A percentile compares a stretch with the other conserved stretches of the same genome.
Conservation (phyloP, 2,329 filamentous ascomycete genomes). For the Pseudogymnoascus sp. region DNA sequence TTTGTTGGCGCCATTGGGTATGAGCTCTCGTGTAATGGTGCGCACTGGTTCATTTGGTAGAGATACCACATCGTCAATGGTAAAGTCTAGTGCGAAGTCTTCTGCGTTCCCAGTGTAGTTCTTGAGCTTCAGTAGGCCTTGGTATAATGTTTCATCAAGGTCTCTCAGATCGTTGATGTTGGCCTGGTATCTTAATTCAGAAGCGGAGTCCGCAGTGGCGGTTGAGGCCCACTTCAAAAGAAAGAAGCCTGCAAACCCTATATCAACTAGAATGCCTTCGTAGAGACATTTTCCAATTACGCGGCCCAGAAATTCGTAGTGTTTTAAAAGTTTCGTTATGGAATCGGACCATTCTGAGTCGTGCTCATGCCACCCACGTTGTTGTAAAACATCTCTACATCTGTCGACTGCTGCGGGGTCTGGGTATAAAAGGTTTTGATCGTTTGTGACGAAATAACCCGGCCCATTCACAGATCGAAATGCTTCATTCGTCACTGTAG, state of each 20-base stretch:
- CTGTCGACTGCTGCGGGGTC: constrained; percentile 74
- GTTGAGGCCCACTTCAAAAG: constrained; percentile 88
- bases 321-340: constrained; percentile 55
- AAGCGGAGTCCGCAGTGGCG: constrained; percentile 54
- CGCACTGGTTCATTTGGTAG: constrained; percentile 40
- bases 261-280: constrained; percentile 89
- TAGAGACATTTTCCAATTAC: constrained; percentile 96
- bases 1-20: constrained; percentile 66
- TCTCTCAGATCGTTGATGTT: constrained; percentile 91
- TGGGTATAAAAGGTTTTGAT: constrained; percentile 79
- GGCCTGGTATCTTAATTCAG: constrained; percentile 71
- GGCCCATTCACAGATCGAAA: constrained; percentile 55
- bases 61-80: constrained; percentile 64
- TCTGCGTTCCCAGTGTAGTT: constrained; percentile 76
- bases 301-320: constrained; percentile 86
- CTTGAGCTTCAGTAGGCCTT: constrained; percentile 75
- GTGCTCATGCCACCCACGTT: constrained; percentile 43
- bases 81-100: constrained; percentile 80
- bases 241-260: constrained; percentile 91
- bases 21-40: constrained; percentile 66
- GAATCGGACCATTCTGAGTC: constrained; percentile 49
- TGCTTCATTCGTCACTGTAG: constrained; percentile 76
- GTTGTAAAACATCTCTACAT: constrained; percentile 49
- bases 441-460: constrained; percentile 66
- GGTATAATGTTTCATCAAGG: constrained; percentile 83